Evolutionary conservation across 345 rosid genomes (phyloP).

Genomic region (Eucalyptus shirleyi): DNA sequence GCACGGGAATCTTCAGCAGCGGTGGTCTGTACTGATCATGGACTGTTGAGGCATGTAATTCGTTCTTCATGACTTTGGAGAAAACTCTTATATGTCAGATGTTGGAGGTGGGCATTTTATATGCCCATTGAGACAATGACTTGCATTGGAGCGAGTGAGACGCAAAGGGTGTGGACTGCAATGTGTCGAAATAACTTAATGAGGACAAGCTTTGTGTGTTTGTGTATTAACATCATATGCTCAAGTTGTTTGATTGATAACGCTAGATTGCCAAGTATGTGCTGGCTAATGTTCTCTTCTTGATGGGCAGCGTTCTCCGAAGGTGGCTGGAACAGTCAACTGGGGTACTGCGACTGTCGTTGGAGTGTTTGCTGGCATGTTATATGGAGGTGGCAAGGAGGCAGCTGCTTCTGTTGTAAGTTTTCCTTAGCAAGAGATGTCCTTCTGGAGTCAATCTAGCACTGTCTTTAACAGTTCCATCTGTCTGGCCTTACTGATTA

Average conservation of each 20-base stretch:
- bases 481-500: neutral
- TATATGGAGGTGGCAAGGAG: conserved; percentile 95
- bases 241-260: neutral
- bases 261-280: neutral
- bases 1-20: neutral
- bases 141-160: neutral
- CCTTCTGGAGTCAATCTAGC: neutral
- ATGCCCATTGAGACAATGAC: neutral
- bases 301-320: conserved; percentile 23
- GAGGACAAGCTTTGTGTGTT: neutral
- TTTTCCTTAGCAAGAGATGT: neutral
- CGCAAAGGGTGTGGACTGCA: neutral
- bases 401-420: conserved; percentile 90
- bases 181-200: neutral
- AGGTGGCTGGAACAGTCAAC: conserved; percentile 61
- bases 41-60: neutral
- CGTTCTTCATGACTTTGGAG: neutral
- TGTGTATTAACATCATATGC: neutral
- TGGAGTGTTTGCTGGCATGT: conserved; percentile 83
- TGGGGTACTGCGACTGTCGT: conserved; percentile 88
- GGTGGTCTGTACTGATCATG: neutral
- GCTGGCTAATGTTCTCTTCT: neutral
- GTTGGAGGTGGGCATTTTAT: neutral
- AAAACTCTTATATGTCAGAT: neutral
- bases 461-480: neutral